Evolutionary conservation across 2,329 filamentous ascomycete species (phyloP), one percentile per base, ranked within the genome.

Genomic region (Huntiella decipiens): DNA sequence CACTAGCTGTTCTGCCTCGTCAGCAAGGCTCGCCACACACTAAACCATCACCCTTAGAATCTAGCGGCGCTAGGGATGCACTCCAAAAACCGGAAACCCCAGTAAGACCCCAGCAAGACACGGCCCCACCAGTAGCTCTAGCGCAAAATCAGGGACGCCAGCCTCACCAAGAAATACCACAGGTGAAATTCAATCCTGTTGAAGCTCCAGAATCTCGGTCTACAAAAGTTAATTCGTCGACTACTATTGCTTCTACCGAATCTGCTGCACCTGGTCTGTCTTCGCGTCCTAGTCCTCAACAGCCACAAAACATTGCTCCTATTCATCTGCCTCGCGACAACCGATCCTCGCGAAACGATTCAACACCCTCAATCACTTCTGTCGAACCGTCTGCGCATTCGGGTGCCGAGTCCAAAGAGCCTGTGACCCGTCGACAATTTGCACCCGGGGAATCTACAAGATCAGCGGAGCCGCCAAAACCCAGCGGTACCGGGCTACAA

Each of bases 11-110:
- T 31, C 17, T 46, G 47, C 47, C 48, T 47, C 44, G 45, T 38
- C 45, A 41, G 38, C 64, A 66, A 54, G 60, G 65, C 55, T 58
- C 63, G 22, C 48, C 48, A 8, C 6, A 13, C 4, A 15, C 45
- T 13, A 46, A 45, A 33, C 32, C 41, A 33, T 33, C 31, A 28
- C 48, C 40, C 33, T 13, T 17, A 19, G 12, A 38, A 36, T 33
- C 42, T 12, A 46, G 33, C n/a, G 43, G 45, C 36, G 28, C 33
- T 32, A 51, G 44, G 33, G 44, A 40, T 17, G 13, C 46, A 16
- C 40, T 13, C 16, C 35, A 33, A 31, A 38, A 49, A 35, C 44
- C 43, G 22, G 22, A 28, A n/a, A 39, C 45, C 6, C 42, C 36
- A 35, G 13, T 16, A 28, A 13, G 43, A 49, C 33, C 47, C 41